phyloP scores from a whole-genome alignment of 345 rosid genomes.

The Excoecaria agallocha region DNA sequence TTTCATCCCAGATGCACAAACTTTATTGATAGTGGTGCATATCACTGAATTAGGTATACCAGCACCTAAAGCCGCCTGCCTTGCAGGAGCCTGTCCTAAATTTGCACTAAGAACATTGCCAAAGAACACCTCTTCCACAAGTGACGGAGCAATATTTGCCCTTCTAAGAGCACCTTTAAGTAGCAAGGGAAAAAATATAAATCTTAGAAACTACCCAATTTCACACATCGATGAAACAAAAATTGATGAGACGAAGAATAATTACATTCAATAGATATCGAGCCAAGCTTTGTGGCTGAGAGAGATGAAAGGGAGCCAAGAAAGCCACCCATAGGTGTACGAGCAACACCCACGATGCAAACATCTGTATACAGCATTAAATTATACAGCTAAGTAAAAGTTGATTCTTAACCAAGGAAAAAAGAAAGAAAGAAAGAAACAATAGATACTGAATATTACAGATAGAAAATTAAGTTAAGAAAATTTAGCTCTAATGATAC shows the following conservation, averaged over 20 bases:
- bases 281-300: conserved; percentile 32
- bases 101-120: conserved; percentile 97
- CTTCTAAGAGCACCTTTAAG: conserved; percentile 58
- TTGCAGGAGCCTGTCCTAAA: conserved; percentile 97
- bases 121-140: conserved; percentile 89
- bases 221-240: not conserved
- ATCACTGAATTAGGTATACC: conserved; percentile 31
- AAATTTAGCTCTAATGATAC: not conserved
- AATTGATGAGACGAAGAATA: not conserved
- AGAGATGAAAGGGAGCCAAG: conserved; percentile 35
- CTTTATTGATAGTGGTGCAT: conserved; percentile 35
- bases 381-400: not conserved
- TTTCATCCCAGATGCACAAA: conserved; percentile 35
- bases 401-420: not conserved
- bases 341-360: conserved; percentile 31
- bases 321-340: conserved; percentile 33
- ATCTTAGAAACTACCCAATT: not conserved
- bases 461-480: not conserved
- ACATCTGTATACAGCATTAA: conserved; percentile 16
- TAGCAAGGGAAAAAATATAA: not conserved
- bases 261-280: conserved; percentile 20
- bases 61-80: conserved; percentile 96
- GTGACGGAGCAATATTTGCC: conserved; percentile 81
- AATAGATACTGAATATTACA: not conserved
- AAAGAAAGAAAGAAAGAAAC: not conserved